Base-by-base conservation (phyloP, 139 green algal species). In the Micromonas commoda region DNA sequence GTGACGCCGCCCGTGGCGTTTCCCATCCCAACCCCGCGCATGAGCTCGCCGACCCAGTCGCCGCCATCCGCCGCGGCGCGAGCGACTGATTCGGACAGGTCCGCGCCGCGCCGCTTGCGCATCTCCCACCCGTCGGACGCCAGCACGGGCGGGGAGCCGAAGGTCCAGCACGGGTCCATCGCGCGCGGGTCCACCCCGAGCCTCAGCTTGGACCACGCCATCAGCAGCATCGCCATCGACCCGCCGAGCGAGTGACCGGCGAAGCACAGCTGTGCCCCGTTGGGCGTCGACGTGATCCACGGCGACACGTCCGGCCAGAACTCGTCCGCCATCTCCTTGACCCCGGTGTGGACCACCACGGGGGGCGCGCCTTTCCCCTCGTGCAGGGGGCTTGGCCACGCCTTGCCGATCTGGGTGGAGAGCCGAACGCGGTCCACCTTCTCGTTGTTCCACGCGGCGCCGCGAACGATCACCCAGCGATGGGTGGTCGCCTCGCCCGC, bases 291-390 rank as follows among this genome's bases (percentile, higher is more conserved):
- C 9, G 45, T 16, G 3, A 75, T 54, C 29, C 19, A 61, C 68
- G 68, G 68, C 37, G 35, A 34, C 5, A 75, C 1, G 20, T 75
- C 68, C 19, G n/a, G n/a, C 9, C 37, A 75, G 29, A 75, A 75
- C 37, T 60, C 68, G n/a, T 75, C 68, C 35, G 37, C 34, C 68
- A 75, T 75, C 37, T 75, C 68, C n/a, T 24, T 26, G 19, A 75
- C 68, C 4, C 68, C 68, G 1, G 31, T 19, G 37, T 75, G 68
- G 26, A 20, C 31, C 37, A 60, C 68, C 5, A 61, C 68, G 34
- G 68, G 68, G 4, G 33, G 19, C 1, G n/a, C 31, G n/a, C n/a
- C n/a, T n/a, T n/a, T 16, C 45, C 45, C 45, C 37, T 9, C 19
- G 1, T 34, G 2, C 68, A 75, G 37, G 21, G 21, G 37, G 37